These are phyloP conservation scores for Kwoniella sp. DNA, from an alignment of 768 basidiomycete genomes.

Conservation along the genomic window DNA sequence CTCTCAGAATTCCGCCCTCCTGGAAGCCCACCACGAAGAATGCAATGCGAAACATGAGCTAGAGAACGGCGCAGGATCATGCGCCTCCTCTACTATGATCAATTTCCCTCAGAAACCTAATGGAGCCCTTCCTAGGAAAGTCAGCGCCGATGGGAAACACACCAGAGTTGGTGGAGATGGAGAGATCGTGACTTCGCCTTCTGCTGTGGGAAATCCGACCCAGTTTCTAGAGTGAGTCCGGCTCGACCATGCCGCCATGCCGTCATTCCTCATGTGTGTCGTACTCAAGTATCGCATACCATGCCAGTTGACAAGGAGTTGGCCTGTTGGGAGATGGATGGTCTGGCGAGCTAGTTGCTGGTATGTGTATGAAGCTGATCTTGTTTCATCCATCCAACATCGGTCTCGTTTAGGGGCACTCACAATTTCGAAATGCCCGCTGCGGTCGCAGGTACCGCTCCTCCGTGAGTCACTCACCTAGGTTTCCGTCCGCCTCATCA, in stretches of 20 bases:
- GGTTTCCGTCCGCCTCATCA: not conserved
- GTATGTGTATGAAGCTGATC: too few species aligned
- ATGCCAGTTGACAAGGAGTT: too few species aligned
- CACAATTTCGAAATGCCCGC: constrained; percentile 7
- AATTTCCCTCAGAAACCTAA: too few species aligned
- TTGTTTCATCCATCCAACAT: too few species aligned
- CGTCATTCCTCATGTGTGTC: too few species aligned
- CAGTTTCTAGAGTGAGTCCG: not conserved
- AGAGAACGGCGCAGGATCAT: not conserved
- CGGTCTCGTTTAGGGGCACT: constrained; percentile 4
- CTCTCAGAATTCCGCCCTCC: not conserved
- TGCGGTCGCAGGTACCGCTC: constrained; percentile 11
- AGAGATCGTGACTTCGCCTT: not conserved
- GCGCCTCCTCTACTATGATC: not conserved
- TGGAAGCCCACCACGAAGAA: not conserved
- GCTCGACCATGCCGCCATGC: too few species aligned
- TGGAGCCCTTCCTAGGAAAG: too few species aligned
- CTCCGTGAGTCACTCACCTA: constrained; percentile 9
- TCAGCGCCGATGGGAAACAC: too few species aligned
- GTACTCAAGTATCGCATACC: too few species aligned
- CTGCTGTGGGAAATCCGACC: constrained; percentile 6
- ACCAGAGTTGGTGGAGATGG: not conserved
- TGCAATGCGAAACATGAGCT: not conserved
- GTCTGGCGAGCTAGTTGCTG: too few species aligned
- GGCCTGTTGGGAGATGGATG: too few species aligned